Conservation (phyloP, 192 early-diverging fungal genomes). For the Dissophora globulifera region DNA sequence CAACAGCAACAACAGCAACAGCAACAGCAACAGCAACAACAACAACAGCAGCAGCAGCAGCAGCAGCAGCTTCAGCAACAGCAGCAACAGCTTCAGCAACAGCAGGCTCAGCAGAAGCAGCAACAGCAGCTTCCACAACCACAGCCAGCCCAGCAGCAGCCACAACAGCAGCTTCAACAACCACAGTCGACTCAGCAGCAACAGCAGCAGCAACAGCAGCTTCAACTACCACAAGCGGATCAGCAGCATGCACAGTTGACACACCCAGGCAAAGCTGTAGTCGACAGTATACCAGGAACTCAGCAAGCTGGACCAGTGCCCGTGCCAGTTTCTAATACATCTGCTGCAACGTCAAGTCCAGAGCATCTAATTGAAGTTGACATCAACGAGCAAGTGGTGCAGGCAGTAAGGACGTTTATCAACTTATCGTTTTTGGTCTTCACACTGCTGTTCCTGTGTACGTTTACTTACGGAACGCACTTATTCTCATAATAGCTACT, state of each 20-base stretch:
- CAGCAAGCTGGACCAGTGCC: neutral
- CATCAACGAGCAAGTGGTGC: constrained; percentile 40
- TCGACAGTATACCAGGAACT: constrained; percentile 1
- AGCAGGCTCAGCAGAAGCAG: neutral
- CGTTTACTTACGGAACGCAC: too few relatives aligned
- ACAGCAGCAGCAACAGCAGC: neutral
- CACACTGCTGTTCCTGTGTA: too few relatives aligned
- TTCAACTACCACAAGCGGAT: neutral
- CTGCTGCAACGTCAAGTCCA: neutral
- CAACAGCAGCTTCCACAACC: constrained; percentile 8
- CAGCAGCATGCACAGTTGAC: constrained; percentile 6
- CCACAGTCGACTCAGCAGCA: constrained; percentile 9
- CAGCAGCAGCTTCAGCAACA: constrained; percentile 13
- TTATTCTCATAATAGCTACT: constrained; percentile 16
- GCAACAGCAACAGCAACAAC: constrained; percentile 17
- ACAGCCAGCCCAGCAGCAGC: constrained; percentile 6
- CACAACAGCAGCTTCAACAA: constrained; percentile 3
- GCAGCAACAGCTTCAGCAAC: neutral
- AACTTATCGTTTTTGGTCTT: too few relatives aligned
- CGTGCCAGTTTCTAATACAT: neutral
- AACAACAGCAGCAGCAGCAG: constrained; percentile 22
- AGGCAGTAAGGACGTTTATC: constrained; percentile 44
- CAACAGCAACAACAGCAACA: constrained; percentile 24
- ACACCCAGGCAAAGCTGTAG: neutral
- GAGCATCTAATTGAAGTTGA: constrained; percentile 11